Percentiles rank a stretch among this genome's conserved stretches.
Evolutionary conservation across 768 basidiomycete genomes (phyloP).

Genomic region (Termitomyces sp.): DNA sequence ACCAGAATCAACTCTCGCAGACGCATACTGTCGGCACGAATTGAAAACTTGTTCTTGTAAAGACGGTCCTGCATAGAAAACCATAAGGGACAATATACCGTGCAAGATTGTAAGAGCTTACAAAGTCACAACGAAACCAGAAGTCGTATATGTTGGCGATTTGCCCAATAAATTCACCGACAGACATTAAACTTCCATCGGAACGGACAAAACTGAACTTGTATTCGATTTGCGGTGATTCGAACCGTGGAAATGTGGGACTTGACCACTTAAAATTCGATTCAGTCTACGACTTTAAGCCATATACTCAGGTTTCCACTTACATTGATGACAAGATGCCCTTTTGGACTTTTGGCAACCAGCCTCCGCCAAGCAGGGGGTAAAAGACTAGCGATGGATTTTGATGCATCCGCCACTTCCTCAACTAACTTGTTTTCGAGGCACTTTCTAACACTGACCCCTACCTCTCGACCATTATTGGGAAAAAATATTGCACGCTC

Average conservation of each 20-base stretch:
- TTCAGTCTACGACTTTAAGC: not conserved
- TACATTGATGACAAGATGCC: not conserved
- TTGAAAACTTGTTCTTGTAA: not conserved
- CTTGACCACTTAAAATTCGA: not conserved
- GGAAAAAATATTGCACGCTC: not conserved
- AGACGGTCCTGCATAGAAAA: not conserved
- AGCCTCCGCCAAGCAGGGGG: not conserved
- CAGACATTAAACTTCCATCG: not conserved
- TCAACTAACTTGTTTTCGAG: not conserved
- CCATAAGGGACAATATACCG: not conserved
- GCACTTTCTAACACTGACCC: not conserved
- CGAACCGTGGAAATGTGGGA: not conserved
- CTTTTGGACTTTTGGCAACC: not conserved
- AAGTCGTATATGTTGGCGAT: slow-evolving; percentile 5
- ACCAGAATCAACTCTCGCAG: slow-evolving; percentile 4
- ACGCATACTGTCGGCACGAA: not conserved
- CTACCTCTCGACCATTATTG: not conserved
- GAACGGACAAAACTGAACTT: not conserved
- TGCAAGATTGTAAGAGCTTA: not conserved
- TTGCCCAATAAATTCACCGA: slow-evolving; percentile 4
- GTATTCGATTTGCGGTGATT: slow-evolving; percentile 1
- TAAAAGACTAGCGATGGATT: not conserved
- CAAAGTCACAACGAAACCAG: slow-evolving; percentile 1
- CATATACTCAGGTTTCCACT: not conserved
- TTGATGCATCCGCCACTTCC: not conserved